Base-by-base conservation (phyloP, 257 asterid genomes). In the Echium plantagineum region DNA sequence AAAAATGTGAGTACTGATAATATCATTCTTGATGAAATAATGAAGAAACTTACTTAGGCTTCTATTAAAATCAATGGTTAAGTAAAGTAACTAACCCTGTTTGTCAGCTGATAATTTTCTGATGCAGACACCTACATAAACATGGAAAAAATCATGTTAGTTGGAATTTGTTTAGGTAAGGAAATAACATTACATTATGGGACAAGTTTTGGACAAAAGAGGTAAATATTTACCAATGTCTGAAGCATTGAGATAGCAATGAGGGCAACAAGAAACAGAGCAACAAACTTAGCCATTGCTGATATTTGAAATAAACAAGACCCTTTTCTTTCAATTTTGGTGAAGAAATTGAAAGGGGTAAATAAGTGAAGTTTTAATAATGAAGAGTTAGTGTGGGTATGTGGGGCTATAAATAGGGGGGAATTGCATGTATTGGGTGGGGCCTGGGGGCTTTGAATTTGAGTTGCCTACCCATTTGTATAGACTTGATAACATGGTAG, bases 261-360 rank as follows among this genome's bases (percentile, higher is more conserved):
- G 15, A 68, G 71, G 42, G 74, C 71, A 13, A 73, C 35, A 30
- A 73, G 51, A 30, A 61, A n/a, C 22, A 60, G 7, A 57, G 62
- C 71, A 51, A 64, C 54, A 60, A 19, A 64, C 59, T 72, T 72
- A 49, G 68, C 73, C 77, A 72, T 72, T 12, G 35, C 35, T 5
- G 9, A 10, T 28, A 7, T 15, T 6, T 17, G 4, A 13, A 35
- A 10, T 9, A 48, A 16, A 19, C 12, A 10, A 15, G 16, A 26
- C 38, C 54, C 60, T 30, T 60, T 59, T 46, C 68, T 64, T 16
- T 20, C 10, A 4, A 21, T 26, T 10, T 17, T 28, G 28, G 2
- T 5, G 38, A 13, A 63, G 42, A 28, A 8, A 52, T n/a, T 22
- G 13, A 19, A 58, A 30, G 62, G 31, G 48, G 46, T 6, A 6